Evolutionary conservation across 768 basidiomycete genomes (phyloP).

Genomic region (Piloderma croceum): DNA sequence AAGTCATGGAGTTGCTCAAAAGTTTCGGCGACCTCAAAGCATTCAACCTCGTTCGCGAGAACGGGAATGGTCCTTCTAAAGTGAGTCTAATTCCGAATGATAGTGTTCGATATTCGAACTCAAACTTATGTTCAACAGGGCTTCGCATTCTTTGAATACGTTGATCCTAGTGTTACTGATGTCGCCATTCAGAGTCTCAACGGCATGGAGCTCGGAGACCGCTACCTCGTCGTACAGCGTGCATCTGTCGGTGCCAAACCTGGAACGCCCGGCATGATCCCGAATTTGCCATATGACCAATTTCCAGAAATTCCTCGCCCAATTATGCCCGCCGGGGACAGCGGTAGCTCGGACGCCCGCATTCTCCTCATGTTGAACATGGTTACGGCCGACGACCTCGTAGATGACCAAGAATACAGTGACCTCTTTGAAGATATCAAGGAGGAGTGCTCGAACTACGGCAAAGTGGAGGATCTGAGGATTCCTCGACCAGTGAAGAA

Average conservation of each 20-base stretch:
- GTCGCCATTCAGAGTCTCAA: conserved; percentile 94
- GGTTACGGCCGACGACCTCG: conserved; percentile 90
- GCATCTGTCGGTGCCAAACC: conserved; percentile 91
- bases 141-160: conserved; percentile 99
- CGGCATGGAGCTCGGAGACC: conserved; percentile 96
- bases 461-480: conserved; percentile 75
- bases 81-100: too few species aligned
- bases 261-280: conserved; percentile 54
- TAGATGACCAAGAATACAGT: conserved; percentile 86
- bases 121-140: conserved; percentile 66
- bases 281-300: conserved; percentile 67
- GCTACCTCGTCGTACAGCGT: conserved; percentile 91
- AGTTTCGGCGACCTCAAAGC: conserved; percentile 96
- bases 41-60: conserved; percentile 97
- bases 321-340: conserved; percentile 75
- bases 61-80: conserved; percentile 83
- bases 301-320: conserved; percentile 83
- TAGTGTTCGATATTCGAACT: too few species aligned
- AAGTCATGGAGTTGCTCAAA: conserved; percentile 96
- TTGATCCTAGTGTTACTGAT: conserved; percentile 83
- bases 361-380: conserved; percentile 98
- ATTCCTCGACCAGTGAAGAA: conserved; percentile 88
- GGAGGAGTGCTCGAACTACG: conserved; percentile 81
- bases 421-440: conserved; percentile 94
- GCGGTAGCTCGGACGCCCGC: conserved; percentile 52